These are phyloP conservation scores for Priceomyces carsonii DNA, from an alignment of 805 yeast species.

Conservation along the genomic window DNA sequence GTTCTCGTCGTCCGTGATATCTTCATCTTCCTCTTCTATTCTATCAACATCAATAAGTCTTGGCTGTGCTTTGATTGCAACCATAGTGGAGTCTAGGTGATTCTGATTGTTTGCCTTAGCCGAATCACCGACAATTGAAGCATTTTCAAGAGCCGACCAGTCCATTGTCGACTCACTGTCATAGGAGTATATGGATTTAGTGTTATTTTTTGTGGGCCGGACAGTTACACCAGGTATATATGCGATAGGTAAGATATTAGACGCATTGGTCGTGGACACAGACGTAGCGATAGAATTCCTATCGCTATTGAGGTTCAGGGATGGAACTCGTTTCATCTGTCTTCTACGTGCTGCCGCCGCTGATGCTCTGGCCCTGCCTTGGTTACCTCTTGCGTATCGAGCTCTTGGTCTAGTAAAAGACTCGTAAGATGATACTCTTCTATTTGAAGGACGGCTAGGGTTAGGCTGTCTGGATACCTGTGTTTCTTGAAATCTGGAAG, in stretches of 20 bases:
- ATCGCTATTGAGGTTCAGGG: slow-evolving; percentile 11
- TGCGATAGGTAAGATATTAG: slow-evolving; percentile 87
- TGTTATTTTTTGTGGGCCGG: slow-evolving; percentile 47
- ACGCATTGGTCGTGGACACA: slow-evolving; percentile 69
- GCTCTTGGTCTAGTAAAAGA: slow-evolving; percentile 44
- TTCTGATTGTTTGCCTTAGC: slow-evolving; percentile 21
- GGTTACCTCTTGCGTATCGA: slow-evolving; percentile 12
- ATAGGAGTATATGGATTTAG: slow-evolving; percentile 46
- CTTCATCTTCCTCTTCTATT: slow-evolving; percentile 46
- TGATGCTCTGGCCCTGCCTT: slow-evolving; percentile 2
- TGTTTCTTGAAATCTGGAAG: background rate
- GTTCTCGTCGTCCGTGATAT: slow-evolving; percentile 24
- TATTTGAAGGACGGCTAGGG: slow-evolving; percentile 8
- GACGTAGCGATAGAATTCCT: slow-evolving; percentile 57
- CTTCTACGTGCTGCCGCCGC: slow-evolving; percentile 13
- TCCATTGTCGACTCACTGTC: slow-evolving; percentile 44
- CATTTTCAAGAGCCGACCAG: slow-evolving; percentile 45
- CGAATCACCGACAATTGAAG: slow-evolving; percentile 46
- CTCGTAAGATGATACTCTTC: slow-evolving; percentile 42
- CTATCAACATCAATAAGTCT: slow-evolving; percentile 58
- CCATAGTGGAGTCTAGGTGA: slow-evolving; percentile 43
- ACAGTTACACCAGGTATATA: slow-evolving; percentile 92
- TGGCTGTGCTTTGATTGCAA: slow-evolving; percentile 78
- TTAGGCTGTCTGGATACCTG: slow-evolving; percentile 4
- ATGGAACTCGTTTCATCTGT: slow-evolving; percentile 20